A percentile compares a stretch with the other conserved stretches of the same genome.
Conservation (phyloP, 129 eudicot genomes). For the Flaveria ramosissima region DNA sequence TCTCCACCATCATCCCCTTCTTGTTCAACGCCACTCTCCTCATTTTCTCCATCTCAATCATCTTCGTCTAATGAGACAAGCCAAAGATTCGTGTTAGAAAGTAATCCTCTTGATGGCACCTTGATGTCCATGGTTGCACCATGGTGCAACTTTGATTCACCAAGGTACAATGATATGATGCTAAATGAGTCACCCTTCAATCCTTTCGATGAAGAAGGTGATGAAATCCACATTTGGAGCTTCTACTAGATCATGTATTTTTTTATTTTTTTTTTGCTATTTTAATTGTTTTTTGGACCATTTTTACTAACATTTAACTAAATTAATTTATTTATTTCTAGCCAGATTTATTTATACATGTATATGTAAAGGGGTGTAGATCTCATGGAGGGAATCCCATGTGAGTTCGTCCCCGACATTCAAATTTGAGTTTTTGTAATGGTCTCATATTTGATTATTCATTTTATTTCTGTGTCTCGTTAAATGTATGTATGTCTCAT, state of each 20-base stretch:
- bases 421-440: conserved; percentile 29
- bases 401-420: conserved; percentile 35
- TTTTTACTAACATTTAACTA: conserved; percentile 25
- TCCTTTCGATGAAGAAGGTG: conserved; percentile 54
- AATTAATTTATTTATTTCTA: neutral
- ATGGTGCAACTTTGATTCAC: conserved; percentile 70
- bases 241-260: conserved; percentile 49
- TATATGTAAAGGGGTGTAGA: conserved; percentile 31
- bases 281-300: conserved; percentile 3
- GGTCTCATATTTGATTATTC: conserved; percentile 17
- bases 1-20: conserved; percentile 17
- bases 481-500: neutral
- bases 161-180: conserved; percentile 56
- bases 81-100: conserved; percentile 7
- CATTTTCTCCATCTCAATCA: conserved; percentile 31
- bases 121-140: conserved; percentile 41
- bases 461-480: conserved; percentile 8
- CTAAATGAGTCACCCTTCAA: conserved; percentile 45
- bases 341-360: conserved; percentile 14
- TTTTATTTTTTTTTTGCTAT: neutral
- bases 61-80: conserved; percentile 31
- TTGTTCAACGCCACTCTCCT: conserved; percentile 20
- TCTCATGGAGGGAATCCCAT: conserved; percentile 35
- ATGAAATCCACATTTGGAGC: conserved; percentile 67
- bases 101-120: conserved; percentile 30